Evolutionary conservation across 1,139 yeast species (phyloP).

Genomic region (Suhomyces maxii): DNA sequence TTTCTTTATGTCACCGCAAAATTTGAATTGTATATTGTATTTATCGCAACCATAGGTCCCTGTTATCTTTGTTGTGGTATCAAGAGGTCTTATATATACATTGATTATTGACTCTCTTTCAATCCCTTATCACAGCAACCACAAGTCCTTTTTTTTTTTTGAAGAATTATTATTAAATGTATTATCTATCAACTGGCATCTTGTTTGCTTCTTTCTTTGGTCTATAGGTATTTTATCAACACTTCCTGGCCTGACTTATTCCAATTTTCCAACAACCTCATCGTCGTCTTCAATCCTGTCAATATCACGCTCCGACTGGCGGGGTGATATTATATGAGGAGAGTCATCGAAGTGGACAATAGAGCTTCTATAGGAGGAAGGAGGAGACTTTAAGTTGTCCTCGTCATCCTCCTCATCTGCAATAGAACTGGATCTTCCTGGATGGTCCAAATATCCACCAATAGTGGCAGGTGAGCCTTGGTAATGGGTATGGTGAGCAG

Average conservation of each 20-base stretch:
- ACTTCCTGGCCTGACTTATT: constrained; percentile 7
- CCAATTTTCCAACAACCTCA: constrained; percentile 27
- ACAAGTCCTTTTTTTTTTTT: not conserved
- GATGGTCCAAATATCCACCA: constrained; percentile 23
- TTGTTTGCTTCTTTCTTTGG: not conserved
- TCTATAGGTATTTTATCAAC: no score
- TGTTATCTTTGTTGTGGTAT: not conserved
- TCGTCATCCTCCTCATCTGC: constrained; percentile 6
- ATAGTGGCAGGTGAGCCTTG: constrained; percentile 12
- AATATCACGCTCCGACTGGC: constrained; percentile 1
- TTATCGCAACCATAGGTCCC: not conserved
- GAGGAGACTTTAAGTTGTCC: constrained; percentile 10
- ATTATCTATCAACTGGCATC: no score
- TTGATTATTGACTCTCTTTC: not conserved
- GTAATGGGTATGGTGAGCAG: constrained; percentile 8
- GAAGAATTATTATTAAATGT: no score
- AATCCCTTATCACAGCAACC: not conserved
- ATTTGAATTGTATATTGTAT: no score
- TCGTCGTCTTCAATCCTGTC: constrained; percentile 13
- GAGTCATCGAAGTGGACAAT: constrained; percentile 4
- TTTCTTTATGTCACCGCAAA: not conserved
- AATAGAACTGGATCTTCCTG: constrained; percentile 12
- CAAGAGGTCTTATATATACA: not conserved
- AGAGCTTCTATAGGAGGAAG: constrained; percentile 7
- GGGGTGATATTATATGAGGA: constrained; percentile 7